Conservation (phyloP, 129 eudicot species). For the sunflower (Helianthus annuus) region HanXRQr2.0-SUNRISE NC_035449.2:1133773-1134272, state of each 20-base stretch:
- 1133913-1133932: conserved; percentile 33
- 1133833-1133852: background rate
- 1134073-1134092: background rate
- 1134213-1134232: conserved; percentile 40
- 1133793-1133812: too few species aligned
- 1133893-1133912: conserved; percentile 26
- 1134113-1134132: background rate
- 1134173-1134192: background rate
- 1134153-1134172: conserved; percentile 1
- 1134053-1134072: background rate
- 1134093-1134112: background rate
- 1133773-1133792: background rate
- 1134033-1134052: conserved; percentile 6
- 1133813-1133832: background rate
- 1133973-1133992: conserved; percentile 19
- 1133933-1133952: conserved; percentile 26
- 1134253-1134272: conserved; percentile 53
- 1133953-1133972: conserved; percentile 23
- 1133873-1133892: conserved; percentile 61
- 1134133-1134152: conserved; percentile 27
- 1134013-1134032: background rate
- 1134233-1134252: conserved; percentile 37
- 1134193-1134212: conserved; percentile 37
- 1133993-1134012: conserved; percentile 8
- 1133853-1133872: conserved; percentile 34